phyloP scores from a whole-genome alignment of 2,329 filamentous ascomycete species.

The Colletotrichum caudatum region DNA sequence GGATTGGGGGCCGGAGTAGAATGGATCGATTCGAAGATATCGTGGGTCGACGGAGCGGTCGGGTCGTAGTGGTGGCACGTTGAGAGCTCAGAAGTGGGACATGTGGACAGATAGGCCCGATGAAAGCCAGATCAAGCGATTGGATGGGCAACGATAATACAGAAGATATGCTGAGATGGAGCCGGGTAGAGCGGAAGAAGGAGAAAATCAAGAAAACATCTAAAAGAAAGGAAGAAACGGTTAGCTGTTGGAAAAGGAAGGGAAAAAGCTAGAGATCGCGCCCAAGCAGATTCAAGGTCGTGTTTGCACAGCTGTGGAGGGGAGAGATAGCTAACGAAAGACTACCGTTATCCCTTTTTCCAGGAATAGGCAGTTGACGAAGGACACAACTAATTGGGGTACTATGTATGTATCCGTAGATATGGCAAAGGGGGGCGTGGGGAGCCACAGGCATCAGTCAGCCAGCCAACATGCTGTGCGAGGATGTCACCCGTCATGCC shows the following conservation, averaged over 20 bases:
- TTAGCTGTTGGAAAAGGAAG: neutral
- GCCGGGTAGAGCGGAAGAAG: neutral
- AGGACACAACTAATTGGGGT: conserved; percentile 29
- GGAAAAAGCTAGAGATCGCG: conserved; percentile 3
- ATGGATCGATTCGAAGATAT: conserved; percentile 22
- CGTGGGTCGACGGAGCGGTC: conserved; percentile 10
- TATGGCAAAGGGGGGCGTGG: neutral
- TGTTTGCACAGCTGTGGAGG: neutral
- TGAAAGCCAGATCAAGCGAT: conserved; percentile 24
- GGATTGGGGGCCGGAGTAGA: conserved; percentile 3
- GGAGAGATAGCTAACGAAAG: neutral
- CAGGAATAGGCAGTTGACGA: conserved; percentile 19
- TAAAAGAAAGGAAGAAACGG: conserved; percentile 27
- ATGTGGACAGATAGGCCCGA: conserved; percentile 27
- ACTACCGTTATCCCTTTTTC: conserved; percentile 28
- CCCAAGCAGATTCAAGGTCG: neutral
- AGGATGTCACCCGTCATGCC: conserved; percentile 15
- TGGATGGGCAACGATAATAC: neutral
- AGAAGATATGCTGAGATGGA: neutral
- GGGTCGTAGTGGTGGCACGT: neutral
- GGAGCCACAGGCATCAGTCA: neutral
- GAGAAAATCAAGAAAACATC: neutral
- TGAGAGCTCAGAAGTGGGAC: conserved; percentile 20
- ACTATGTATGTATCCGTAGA: too few relatives aligned
- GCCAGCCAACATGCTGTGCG: conserved; percentile 19